Evolutionary conservation across 2,329 filamentous ascomycete genomes (phyloP).

Genomic region (Sclerotinia nivalis): DNA sequence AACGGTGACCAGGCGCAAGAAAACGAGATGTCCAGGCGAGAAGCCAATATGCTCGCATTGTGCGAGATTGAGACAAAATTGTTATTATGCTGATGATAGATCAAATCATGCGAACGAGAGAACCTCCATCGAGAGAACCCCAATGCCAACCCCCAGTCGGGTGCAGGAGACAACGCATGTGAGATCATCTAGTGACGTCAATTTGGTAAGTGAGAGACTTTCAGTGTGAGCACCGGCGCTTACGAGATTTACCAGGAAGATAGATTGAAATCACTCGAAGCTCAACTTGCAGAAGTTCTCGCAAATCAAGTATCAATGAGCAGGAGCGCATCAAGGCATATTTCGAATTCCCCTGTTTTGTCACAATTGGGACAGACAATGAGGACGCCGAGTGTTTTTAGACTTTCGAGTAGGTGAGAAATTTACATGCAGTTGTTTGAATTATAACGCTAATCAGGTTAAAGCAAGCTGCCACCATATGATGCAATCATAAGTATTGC

Average conservation of each 20-base stretch:
- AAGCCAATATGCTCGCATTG: slow-evolving; percentile 52
- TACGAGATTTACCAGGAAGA: slow-evolving; percentile 33
- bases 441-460: not conserved
- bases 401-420: slow-evolving; percentile 27
- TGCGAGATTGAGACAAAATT: slow-evolving; percentile 49
- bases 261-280: slow-evolving; percentile 35
- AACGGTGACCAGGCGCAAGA: slow-evolving; percentile 47
- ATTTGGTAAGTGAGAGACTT: slow-evolving; percentile 11
- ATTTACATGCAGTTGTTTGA: not conserved
- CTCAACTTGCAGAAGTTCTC: slow-evolving; percentile 38
- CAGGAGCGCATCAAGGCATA: slow-evolving; percentile 24
- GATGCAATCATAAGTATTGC: slow-evolving; percentile 45
- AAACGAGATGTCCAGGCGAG: slow-evolving; percentile 53
- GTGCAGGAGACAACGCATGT: not conserved
- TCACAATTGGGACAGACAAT: slow-evolving; percentile 9
- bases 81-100: slow-evolving; percentile 46
- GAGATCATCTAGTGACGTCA: slow-evolving; percentile 17
- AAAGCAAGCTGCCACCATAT: slow-evolving; percentile 43
- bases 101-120: slow-evolving; percentile 21
- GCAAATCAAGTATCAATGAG: slow-evolving; percentile 31
- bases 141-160: not conserved
- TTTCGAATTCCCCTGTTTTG: slow-evolving; percentile 11
- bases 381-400: slow-evolving; percentile 13
- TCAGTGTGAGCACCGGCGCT: not conserved
- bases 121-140: slow-evolving; percentile 23